Evolutionary conservation across 2,329 filamentous ascomycete genomes (phyloP).

Genomic region (Ceratocystis papillata): DNA sequence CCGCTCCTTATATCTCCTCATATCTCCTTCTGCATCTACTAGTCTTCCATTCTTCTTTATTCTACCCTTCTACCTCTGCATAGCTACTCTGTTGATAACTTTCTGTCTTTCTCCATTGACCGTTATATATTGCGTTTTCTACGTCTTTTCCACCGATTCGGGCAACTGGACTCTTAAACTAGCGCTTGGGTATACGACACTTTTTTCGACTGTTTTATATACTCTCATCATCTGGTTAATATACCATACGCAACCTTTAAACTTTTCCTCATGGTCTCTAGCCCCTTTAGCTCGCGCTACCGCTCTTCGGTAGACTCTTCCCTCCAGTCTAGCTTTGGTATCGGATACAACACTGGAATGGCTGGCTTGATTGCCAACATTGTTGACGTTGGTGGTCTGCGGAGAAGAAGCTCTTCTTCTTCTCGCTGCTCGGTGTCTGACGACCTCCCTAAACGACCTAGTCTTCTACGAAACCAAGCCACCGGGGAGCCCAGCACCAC

Average conservation of each 20-base stretch:
- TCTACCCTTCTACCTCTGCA: not conserved
- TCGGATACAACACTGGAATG: constrained; percentile 20
- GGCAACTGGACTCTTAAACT: too few species aligned
- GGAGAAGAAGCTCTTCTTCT: constrained; percentile 23
- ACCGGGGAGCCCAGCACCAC: constrained; percentile 22
- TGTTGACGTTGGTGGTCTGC: constrained; percentile 21
- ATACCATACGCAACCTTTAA: too few species aligned
- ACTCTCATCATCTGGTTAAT: too few species aligned
- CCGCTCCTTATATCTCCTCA: not conserved
- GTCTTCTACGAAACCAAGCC: constrained; percentile 23
- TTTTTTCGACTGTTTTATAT: too few species aligned
- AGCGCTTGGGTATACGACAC: too few species aligned
- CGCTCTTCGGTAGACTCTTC: constrained; percentile 21
- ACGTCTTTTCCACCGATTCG: too few species aligned
- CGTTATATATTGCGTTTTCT: too few species aligned
- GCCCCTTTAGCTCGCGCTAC: constrained; percentile 21
- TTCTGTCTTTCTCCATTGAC: not conserved
- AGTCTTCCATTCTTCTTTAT: not conserved
- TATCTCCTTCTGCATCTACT: not conserved
- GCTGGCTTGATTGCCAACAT: constrained; percentile 24
- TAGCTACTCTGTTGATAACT: not conserved
- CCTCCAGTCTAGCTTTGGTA: constrained; percentile 18
- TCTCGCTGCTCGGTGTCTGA: constrained; percentile 24
- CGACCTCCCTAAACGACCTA: constrained; percentile 21
- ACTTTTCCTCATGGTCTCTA: constrained; percentile 17